phyloP scores from a whole-genome alignment of 78 protist genomes.

The Emiliania huxleyi region DNA sequence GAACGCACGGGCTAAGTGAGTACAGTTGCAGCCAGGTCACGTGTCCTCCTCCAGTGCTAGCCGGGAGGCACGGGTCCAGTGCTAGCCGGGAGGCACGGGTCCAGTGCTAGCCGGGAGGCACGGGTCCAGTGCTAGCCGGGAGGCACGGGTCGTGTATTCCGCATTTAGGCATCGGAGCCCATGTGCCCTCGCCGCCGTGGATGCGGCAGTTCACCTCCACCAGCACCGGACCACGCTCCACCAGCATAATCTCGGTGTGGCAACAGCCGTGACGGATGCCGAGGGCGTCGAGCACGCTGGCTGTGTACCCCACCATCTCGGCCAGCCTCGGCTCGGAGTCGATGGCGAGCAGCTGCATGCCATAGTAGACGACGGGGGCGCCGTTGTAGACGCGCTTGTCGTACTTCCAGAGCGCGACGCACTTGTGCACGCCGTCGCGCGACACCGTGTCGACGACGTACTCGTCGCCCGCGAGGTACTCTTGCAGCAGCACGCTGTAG shows the following conservation, averaged over 20 bases:
- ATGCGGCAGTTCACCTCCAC: conserved; percentile 2
- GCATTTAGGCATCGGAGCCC: not conserved
- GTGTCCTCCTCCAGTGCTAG: too few species aligned
- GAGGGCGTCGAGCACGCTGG: not conserved
- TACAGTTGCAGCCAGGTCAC: too few species aligned
- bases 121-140: too few species aligned
- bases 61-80: too few species aligned
- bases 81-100: too few species aligned
- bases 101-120: too few species aligned
- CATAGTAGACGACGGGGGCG: conserved; percentile 1
- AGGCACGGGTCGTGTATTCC: too few species aligned
- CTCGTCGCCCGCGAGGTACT: conserved; percentile 10
- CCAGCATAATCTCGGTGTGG: not conserved
- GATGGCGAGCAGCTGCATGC: not conserved
- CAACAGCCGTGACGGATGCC: not conserved
- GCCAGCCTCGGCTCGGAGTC: not conserved
- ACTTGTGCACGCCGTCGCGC: conserved; percentile 28
- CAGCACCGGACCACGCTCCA: not conserved
- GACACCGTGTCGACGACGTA: conserved; percentile 2
- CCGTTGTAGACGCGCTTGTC: conserved; percentile 16
- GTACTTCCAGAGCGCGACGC: conserved; percentile 23
- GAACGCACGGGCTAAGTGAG: too few species aligned
- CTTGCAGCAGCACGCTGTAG: not conserved
- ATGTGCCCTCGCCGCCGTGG: conserved; percentile 31
- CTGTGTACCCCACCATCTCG: not conserved